These are phyloP conservation scores for Pyronema omphalodes DNA, from an alignment of 495 filamentous ascomycete genomes.

Conservation along the genomic window DNA sequence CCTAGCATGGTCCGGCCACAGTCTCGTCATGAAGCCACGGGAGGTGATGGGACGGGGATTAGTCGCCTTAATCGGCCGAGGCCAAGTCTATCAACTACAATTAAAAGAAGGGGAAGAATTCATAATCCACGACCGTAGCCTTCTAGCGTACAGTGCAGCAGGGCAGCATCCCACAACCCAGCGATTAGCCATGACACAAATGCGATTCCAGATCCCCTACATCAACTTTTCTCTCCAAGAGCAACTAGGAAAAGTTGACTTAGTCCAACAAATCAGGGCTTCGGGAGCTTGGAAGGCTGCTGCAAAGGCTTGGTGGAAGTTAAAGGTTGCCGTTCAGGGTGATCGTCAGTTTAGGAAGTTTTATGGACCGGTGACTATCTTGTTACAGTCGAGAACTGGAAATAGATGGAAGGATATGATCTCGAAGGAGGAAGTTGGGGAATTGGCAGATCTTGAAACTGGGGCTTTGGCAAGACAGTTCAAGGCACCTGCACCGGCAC, in stretches of 20 bases:
- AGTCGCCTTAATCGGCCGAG: constrained; percentile 62
- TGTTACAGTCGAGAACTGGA: constrained; percentile 61
- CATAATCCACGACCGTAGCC: constrained; percentile 66
- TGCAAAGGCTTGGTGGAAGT: constrained; percentile 37
- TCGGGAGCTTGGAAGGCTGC: constrained; percentile 52
- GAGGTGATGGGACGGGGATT: constrained; percentile 75
- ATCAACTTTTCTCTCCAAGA: constrained; percentile 33
- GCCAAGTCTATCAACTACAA: constrained; percentile 68
- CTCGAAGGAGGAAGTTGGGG: constrained; percentile 56
- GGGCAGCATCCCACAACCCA: constrained; percentile 59
- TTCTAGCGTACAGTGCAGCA: constrained; percentile 68
- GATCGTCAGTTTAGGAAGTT: constrained; percentile 59
- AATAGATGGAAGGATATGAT: constrained; percentile 58
- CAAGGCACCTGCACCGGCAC: neutral
- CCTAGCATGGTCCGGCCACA: constrained; percentile 90
- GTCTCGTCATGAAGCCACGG: constrained; percentile 52
- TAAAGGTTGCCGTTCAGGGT: constrained; percentile 50
- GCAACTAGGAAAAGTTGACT: constrained; percentile 33
- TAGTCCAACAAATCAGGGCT: constrained; percentile 49
- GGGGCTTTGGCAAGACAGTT: constrained; percentile 28
- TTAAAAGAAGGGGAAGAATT: constrained; percentile 69
- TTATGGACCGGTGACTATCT: constrained; percentile 61
- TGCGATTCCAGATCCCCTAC: constrained; percentile 63
- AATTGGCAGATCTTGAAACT: constrained; percentile 54
- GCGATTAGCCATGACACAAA: constrained; percentile 56